Evolutionary conservation across 306 rosid genomes (phyloP), one percentile per base, ranked within the genome.

Genomic region (Ammopiptanthus mongolicus): DNA sequence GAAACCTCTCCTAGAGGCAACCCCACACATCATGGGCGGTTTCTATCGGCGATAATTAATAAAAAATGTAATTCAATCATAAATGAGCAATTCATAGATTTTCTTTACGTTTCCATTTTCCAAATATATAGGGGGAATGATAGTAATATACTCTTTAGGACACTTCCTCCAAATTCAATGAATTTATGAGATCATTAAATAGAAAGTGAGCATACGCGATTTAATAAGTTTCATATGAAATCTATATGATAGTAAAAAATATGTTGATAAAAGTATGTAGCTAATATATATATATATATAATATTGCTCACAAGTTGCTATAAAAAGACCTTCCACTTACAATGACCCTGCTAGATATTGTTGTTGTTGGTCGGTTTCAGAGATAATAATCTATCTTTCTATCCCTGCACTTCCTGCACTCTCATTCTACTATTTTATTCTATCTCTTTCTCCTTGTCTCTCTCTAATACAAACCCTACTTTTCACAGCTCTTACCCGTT

Each of bases 1-100:
- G 18, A 12, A 15, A 13, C 52, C 65, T 46, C 60, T 56, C 59
- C 6, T 60, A 65, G 42, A 59, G 8, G n/a, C 37, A 50, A 82
- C 86, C 95, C 87, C 87, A 83, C 91, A 84, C 79, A 29, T 80
- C 69, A 90, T 90, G 93, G 89, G 89, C 87, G 76, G 80, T 85
- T 74, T 78, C 81, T 37, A 81, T 86, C 74, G 66, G 71, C 15
- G 67, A 53, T 78, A 71, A 71, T 71, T 48, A 58, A 65, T 17
- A 51, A 60, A 64, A n/a, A 70, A 74, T 81, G 41, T 59, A 52
- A 77, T 22, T 13, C 74, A 57, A 61, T 86, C 83, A 84, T 87
- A 74, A 82, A 85, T 83, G 77, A 78, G 18, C 21, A 10, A 41
- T 63, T 71, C 68, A 57, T 34, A 31, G 28, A 42, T 63, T 57